Conservation (phyloP, 768 basidiomycete species). For the Coprinellus micaceus region DNA sequence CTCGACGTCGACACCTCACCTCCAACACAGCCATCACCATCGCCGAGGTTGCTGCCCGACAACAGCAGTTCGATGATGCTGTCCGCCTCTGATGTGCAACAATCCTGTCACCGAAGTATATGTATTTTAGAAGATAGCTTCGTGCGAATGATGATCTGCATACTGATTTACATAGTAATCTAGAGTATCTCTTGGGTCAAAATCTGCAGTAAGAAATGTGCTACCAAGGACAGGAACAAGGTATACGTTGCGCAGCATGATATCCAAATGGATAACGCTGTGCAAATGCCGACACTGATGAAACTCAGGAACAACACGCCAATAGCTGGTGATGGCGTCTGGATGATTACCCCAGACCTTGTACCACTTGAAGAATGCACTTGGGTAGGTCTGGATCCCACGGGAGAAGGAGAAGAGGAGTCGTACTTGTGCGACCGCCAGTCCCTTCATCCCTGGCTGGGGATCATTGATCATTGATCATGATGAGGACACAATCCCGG, state of each 20-base stretch:
- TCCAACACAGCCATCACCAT: too few relatives aligned
- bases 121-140: slow-evolving; percentile 23
- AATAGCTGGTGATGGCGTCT: slow-evolving; percentile 24
- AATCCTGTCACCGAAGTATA: too few relatives aligned
- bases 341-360: slow-evolving; percentile 15
- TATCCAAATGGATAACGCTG: slow-evolving; percentile 20
- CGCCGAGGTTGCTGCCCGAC: too few relatives aligned
- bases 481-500: slow-evolving; percentile 27
- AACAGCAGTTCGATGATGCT: too few relatives aligned
- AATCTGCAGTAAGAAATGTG: slow-evolving; percentile 13
- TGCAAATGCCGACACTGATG: slow-evolving; percentile 7
- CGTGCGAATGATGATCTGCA: slow-evolving; percentile 28
- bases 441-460: slow-evolving; percentile 19
- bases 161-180: slow-evolving; percentile 28
- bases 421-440: slow-evolving; percentile 19
- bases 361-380: slow-evolving; percentile 28
- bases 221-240: slow-evolving; percentile 26
- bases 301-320: slow-evolving; percentile 27
- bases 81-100: too few relatives aligned
- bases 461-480: slow-evolving; percentile 13
- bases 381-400: slow-evolving; percentile 14
- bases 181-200: slow-evolving; percentile 20
- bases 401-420: slow-evolving; percentile 27
- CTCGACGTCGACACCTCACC: too few relatives aligned
- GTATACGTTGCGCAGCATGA: slow-evolving; percentile 26